These are phyloP conservation scores for Vigna angularis DNA, from an alignment of 306 rosid species.

Conservation along the genomic window DNA sequence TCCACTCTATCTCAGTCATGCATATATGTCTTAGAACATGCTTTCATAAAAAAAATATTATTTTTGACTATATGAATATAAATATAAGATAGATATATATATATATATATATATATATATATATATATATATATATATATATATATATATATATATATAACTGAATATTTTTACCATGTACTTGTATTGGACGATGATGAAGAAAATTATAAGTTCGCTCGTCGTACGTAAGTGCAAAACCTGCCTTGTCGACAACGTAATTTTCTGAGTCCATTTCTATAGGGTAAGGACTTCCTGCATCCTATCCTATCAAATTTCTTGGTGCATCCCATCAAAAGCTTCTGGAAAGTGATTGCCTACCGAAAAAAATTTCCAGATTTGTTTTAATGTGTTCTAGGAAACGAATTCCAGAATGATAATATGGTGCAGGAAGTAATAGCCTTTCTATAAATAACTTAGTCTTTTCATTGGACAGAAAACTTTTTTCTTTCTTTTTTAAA, in stretches of 20 bases:
- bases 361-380: too few relatives aligned
- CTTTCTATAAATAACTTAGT: neutral
- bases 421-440: too few relatives aligned
- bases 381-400: too few relatives aligned
- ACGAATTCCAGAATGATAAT: too few relatives aligned
- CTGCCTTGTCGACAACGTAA: conserved; percentile 36
- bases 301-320: too few relatives aligned
- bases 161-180: neutral
- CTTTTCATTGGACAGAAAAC: neutral
- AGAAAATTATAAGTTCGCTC: conserved; percentile 42
- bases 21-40: neutral
- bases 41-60: neutral
- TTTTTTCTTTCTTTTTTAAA: too few relatives aligned
- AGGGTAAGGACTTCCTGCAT: too few relatives aligned
- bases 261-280: conserved; percentile 37
- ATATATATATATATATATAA: neutral
- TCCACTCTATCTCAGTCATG: too few relatives aligned
- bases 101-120: too few relatives aligned
- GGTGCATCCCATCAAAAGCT: too few relatives aligned
- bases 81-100: neutral
- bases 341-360: too few relatives aligned
- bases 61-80: neutral
- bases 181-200: conserved; percentile 44
- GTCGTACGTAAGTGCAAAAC: conserved; percentile 44
- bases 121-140: too few relatives aligned